Conservation (phyloP, 2,329 filamentous ascomycete species). For the Colletotrichum lupini region DNA sequence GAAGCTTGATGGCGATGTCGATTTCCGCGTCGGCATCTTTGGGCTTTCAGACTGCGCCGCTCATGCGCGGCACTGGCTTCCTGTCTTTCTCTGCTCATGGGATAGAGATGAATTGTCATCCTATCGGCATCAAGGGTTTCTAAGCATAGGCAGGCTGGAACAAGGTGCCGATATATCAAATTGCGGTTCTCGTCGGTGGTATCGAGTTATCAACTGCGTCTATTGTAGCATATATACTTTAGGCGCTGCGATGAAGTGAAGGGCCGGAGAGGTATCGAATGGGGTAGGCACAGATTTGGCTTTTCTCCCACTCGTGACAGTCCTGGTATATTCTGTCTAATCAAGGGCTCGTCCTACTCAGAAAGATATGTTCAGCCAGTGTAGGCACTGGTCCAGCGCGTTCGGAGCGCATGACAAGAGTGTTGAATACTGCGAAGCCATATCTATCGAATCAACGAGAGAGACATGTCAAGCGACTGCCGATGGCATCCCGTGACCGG, state of each 20-base stretch:
- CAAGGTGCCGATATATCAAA: neutral
- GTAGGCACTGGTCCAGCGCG: neutral
- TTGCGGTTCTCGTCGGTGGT: neutral
- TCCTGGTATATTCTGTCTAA: accelerated
- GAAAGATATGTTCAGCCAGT: neutral
- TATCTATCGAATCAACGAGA: too few relatives aligned
- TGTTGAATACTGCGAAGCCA: too few relatives aligned
- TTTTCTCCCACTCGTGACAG: too few relatives aligned
- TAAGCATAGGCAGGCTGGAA: neutral
- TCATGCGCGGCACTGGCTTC: neutral
- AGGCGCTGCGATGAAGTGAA: neutral
- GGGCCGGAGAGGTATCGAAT: too few relatives aligned
- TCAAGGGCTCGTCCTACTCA: neutral
- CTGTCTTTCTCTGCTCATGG: neutral
- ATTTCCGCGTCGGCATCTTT: neutral
- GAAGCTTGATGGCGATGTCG: neutral
- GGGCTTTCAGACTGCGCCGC: neutral
- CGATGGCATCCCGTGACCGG: too few relatives aligned
- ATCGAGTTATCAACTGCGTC: neutral
- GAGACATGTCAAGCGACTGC: too few relatives aligned
- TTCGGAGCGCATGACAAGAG: too few relatives aligned
- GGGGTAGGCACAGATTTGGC: too few relatives aligned
- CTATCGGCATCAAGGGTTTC: neutral
- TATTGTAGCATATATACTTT: too few relatives aligned
- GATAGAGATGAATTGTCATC: neutral